phyloP scores from a whole-genome alignment of 805 yeast species.

The Lipomyces yamadae region DNA sequence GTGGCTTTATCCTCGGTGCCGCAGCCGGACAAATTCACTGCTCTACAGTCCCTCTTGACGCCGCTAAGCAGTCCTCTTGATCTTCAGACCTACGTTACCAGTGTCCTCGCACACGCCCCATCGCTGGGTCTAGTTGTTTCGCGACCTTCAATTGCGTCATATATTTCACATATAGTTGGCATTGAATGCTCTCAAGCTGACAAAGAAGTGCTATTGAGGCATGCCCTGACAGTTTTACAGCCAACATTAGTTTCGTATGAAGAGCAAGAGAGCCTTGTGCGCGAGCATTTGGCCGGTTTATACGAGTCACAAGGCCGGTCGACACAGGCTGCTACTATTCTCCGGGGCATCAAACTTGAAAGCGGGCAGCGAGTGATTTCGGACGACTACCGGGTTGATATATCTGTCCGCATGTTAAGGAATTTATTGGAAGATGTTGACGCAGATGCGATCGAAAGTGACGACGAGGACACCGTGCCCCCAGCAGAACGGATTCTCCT shows the following conservation, averaged over 20 bases:
- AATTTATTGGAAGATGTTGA: slow-evolving; percentile 41
- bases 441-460: slow-evolving; percentile 7
- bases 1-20: slow-evolving; percentile 14
- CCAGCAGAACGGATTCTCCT: slow-evolving; percentile 26
- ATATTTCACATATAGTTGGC: slow-evolving; percentile 11
- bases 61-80: slow-evolving; percentile 7
- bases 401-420: slow-evolving; percentile 41
- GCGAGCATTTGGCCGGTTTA: slow-evolving; percentile 40
- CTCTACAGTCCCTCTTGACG: slow-evolving; percentile 14
- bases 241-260: slow-evolving; percentile 39
- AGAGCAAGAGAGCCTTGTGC: slow-evolving; percentile 39
- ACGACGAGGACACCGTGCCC: slow-evolving; percentile 19
- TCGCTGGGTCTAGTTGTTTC: slow-evolving; percentile 31
- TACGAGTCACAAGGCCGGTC: slow-evolving; percentile 35
- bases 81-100: slow-evolving; percentile 19
- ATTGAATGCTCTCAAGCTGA: not conserved
- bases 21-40: slow-evolving; percentile 28
- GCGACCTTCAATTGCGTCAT: slow-evolving; percentile 31
- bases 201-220: slow-evolving; percentile 12
- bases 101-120: slow-evolving; percentile 21
- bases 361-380: slow-evolving; percentile 37
- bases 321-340: slow-evolving; percentile 39
- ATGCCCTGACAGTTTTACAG: slow-evolving; percentile 22
- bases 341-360: slow-evolving; percentile 39
- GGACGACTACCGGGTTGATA: slow-evolving; percentile 38